Conservation (phyloP, 2,329 filamentous ascomycete genomes). For the Paraconiothyrium sp. region DNA sequence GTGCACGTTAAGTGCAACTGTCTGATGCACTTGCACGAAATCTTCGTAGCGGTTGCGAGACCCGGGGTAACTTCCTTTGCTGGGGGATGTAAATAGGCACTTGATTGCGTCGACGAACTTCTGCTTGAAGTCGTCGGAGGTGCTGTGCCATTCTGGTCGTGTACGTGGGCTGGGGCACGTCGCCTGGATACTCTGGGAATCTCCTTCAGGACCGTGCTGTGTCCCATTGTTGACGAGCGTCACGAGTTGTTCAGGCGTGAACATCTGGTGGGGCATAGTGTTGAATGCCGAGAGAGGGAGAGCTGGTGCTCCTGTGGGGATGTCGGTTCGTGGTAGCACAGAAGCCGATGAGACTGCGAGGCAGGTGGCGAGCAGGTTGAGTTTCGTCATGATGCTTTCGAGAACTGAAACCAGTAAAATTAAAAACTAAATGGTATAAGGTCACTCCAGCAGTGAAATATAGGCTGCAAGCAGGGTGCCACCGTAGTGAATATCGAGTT, state of each 20-base stretch:
- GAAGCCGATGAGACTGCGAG: slow-evolving; percentile 4
- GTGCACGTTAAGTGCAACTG: slow-evolving; percentile 44
- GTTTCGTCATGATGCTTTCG: slow-evolving; percentile 1
- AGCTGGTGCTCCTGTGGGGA: slow-evolving; percentile 3
- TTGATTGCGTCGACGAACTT: slow-evolving; percentile 40
- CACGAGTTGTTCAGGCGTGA: slow-evolving; percentile 6
- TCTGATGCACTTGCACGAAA: slow-evolving; percentile 46
- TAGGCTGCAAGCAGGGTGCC: neutral
- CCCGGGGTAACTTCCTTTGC: slow-evolving; percentile 37
- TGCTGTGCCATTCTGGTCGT: slow-evolving; percentile 44
- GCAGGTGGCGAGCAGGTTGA: neutral
- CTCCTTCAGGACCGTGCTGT: neutral
- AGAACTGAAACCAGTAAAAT: neutral
- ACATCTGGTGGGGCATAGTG: neutral
- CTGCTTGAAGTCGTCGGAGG: slow-evolving; percentile 31
- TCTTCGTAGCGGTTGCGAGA: slow-evolving; percentile 46
- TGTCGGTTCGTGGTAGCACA: slow-evolving; percentile 3
- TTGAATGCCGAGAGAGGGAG: slow-evolving; percentile 13
- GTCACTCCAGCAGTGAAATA: neutral
- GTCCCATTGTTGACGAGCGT: slow-evolving; percentile 2
- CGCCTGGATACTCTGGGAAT: slow-evolving; percentile 8
- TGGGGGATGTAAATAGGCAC: slow-evolving; percentile 35
- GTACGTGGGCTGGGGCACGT: slow-evolving; percentile 40
- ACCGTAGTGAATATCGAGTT: neutral
- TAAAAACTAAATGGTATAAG: neutral